phyloP scores from a whole-genome alignment of 169 alveolate genomes.

The Cryptosporidium viatorum region DNA sequence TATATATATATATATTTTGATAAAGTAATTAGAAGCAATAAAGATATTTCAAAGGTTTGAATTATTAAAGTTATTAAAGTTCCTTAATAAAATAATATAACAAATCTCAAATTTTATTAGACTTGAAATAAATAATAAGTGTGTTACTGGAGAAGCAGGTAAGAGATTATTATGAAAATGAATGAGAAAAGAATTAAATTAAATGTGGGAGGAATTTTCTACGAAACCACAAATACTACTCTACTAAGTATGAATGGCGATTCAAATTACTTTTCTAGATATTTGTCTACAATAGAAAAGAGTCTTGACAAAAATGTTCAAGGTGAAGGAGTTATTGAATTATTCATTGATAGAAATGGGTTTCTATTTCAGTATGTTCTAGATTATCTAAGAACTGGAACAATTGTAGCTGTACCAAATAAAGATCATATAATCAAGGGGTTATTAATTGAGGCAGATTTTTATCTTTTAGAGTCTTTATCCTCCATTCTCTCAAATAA shows the following conservation, averaged over 20 bases:
- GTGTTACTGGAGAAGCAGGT: not conserved
- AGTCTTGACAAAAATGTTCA: not conserved
- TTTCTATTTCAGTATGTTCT: conserved; percentile 52
- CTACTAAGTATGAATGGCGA: conserved; percentile 25
- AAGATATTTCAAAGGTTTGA: not conserved
- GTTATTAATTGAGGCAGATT: conserved; percentile 65
- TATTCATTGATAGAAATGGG: conserved; percentile 67
- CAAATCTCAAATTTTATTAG: not conserved
- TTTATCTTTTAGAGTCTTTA: conserved; percentile 51
- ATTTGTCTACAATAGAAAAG: not conserved
- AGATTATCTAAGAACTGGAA: conserved; percentile 61
- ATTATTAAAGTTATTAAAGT: not conserved
- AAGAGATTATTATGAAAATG: conserved; percentile 3
- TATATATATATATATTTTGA: not conserved
- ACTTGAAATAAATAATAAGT: not conserved
- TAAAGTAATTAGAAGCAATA: not conserved
- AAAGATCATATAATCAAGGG: conserved; percentile 59
- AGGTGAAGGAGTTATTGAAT: not conserved
- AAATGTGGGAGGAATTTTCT: conserved; percentile 62
- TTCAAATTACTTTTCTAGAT: conserved; percentile 51
- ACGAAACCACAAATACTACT: conserved; percentile 57
- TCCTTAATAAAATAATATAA: not conserved
- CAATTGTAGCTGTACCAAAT: conserved; percentile 55
- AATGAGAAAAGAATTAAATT: conserved; percentile 41
- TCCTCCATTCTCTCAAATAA: conserved; percentile 1